A percentile compares a stretch with the other conserved stretches of the same genome.
Evolutionary conservation across 345 rosid species (phyloP).

Genomic region (Syzygium aqueum): DNA sequence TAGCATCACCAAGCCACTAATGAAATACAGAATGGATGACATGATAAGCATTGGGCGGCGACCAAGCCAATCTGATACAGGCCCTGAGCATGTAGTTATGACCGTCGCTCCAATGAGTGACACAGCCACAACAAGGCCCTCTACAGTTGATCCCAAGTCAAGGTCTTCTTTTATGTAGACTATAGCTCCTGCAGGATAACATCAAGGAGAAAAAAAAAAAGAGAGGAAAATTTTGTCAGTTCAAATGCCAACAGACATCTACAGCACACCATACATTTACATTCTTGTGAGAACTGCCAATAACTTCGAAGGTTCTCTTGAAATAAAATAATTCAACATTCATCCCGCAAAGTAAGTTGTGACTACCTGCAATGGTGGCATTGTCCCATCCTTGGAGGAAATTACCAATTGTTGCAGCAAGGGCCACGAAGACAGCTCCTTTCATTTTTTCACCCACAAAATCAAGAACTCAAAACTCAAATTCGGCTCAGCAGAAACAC

Average conservation of each 20-base stretch:
- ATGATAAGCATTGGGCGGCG: conserved; percentile 92
- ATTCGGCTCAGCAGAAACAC: not conserved
- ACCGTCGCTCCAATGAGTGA: conserved; percentile 88
- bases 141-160: conserved; percentile 43
- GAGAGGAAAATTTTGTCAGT: not conserved
- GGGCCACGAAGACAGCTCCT: conserved; percentile 84
- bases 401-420: conserved; percentile 87
- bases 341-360: not conserved
- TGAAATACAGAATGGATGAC: conserved; percentile 66
- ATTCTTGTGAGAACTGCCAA: not conserved
- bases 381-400: conserved; percentile 99
- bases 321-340: not conserved
- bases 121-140: conserved; percentile 94
- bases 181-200: conserved; percentile 48
- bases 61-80: conserved; percentile 86
- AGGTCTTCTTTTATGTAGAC: conserved; percentile 79
- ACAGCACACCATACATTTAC: not conserved
- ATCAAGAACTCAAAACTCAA: not conserved
- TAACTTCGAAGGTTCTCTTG: not conserved
- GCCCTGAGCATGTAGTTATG: conserved; percentile 92
- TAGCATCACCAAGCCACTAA: conserved; percentile 77
- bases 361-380: conserved; percentile 91
- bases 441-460: conserved; percentile 34
- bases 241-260: not conserved
- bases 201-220: not conserved